These are phyloP conservation scores for Neoboletus subvelutipes DNA, from an alignment of 768 basidiomycete genomes.

Conservation along the genomic window DNA sequence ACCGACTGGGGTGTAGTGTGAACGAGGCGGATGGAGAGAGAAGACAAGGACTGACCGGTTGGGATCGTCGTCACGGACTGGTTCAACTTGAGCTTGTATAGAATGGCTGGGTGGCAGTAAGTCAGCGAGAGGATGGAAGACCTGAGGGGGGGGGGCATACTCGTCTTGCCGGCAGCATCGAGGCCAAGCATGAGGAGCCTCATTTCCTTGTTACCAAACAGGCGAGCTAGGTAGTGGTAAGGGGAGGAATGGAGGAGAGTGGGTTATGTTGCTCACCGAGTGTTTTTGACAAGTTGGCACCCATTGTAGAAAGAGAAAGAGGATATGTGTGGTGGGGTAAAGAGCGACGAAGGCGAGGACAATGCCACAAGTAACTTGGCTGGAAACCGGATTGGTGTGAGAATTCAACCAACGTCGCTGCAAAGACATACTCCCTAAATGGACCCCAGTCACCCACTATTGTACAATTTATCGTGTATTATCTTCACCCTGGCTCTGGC, in stretches of 20 bases:
- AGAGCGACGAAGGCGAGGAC: constrained; percentile 54
- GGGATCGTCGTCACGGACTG: constrained; percentile 99
- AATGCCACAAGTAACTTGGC: constrained; percentile 28
- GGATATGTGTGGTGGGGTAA: constrained; percentile 43
- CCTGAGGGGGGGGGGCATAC: constrained; percentile 47
- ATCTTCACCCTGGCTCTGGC: constrained; percentile 50
- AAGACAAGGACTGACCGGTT: constrained; percentile 57
- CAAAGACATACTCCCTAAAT: constrained; percentile 11
- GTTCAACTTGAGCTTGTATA: constrained; percentile 98
- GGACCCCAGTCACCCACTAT: constrained; percentile 34
- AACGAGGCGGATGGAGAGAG: not conserved
- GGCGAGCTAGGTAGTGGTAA: constrained; percentile 56
- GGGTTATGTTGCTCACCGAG: constrained; percentile 48
- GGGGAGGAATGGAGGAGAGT: not conserved
- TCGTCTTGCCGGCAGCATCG: constrained; percentile 98
- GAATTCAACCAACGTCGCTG: constrained; percentile 19
- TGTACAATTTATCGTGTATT: not conserved
- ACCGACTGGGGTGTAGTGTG: constrained; percentile 57
- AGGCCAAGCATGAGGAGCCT: constrained; percentile 93
- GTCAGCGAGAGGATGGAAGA: not conserved
- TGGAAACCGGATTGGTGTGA: constrained; percentile 18
- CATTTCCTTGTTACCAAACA: constrained; percentile 99
- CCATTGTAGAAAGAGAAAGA: constrained; percentile 50
- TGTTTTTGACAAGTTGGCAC: constrained; percentile 84
- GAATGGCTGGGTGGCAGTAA: constrained; percentile 65